Evolutionary conservation across 2,329 filamentous ascomycete species (phyloP).

Genomic region (Calonectria hongkongensis): DNA sequence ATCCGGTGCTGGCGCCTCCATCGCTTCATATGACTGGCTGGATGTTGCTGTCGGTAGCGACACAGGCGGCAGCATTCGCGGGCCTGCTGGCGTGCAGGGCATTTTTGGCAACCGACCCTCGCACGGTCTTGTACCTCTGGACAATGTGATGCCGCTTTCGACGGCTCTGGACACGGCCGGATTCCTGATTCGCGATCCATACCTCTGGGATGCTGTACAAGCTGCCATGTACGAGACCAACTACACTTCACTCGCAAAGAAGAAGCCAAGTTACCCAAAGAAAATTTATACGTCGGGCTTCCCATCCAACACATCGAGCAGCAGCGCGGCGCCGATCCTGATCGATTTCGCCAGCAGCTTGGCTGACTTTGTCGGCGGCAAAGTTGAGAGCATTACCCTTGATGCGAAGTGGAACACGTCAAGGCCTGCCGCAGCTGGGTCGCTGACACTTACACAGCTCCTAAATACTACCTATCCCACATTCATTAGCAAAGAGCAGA

Average conservation of each 20-base stretch:
- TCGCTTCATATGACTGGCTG: slow-evolving; percentile 66
- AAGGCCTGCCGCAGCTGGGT: not conserved
- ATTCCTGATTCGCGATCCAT: slow-evolving; percentile 62
- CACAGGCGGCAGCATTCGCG: slow-evolving; percentile 62
- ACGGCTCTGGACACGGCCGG: slow-evolving; percentile 66
- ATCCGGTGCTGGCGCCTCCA: slow-evolving; percentile 61
- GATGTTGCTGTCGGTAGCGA: slow-evolving; percentile 55
- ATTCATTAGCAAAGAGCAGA: slow-evolving; percentile 63
- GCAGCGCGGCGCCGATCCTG: not conserved
- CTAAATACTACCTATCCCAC: slow-evolving; percentile 60
- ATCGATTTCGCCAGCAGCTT: slow-evolving; percentile 11
- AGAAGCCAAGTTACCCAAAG: slow-evolving; percentile 19
- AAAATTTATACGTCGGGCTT: not conserved
- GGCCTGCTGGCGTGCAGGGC: slow-evolving; percentile 65
- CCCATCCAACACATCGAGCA: not conserved
- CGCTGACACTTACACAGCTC: slow-evolving; percentile 46
- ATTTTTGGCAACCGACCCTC: slow-evolving; percentile 67
- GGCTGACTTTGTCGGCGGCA: not conserved
- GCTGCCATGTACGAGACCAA: slow-evolving; percentile 48
- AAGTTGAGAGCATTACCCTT: not conserved
- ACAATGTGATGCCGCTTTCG: slow-evolving; percentile 65
- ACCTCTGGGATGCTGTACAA: slow-evolving; percentile 59
- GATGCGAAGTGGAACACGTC: slow-evolving; percentile 6
- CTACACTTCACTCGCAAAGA: slow-evolving; percentile 46
- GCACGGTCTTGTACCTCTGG: slow-evolving; percentile 59